Percentiles rank a stretch among this genome's conserved stretches.
These are phyloP conservation scores for Emydomyces testavorans DNA, from an alignment of 2,329 filamentous ascomycete genomes.

Conservation along the genomic window DNA sequence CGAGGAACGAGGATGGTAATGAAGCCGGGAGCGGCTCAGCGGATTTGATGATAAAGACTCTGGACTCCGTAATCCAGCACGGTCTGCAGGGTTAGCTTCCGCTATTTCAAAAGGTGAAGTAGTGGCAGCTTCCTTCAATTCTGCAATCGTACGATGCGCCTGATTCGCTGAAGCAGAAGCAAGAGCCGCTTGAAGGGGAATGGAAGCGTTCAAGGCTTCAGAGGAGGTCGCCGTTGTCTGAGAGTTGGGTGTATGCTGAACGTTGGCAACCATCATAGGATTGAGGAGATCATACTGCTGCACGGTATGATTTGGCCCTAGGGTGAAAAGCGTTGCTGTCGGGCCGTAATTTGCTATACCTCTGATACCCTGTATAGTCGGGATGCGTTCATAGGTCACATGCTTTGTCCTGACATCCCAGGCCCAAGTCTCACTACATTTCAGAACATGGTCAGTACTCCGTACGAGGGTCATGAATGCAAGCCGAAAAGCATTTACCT, in stretches of 20 bases:
- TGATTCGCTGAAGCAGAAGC: conserved; percentile 2
- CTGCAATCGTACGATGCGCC: conserved; percentile 1
- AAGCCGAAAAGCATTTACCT: conserved; percentile 48
- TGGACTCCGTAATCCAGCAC: conserved; percentile 32
- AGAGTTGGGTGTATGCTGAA: conserved; percentile 70
- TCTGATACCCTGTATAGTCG: conserved; percentile 67
- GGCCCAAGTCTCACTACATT: conserved; percentile 65
- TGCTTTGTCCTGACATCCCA: conserved; percentile 99
- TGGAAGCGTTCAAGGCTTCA: conserved; percentile 42
- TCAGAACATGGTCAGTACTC: neutral
- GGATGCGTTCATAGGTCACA: conserved; percentile 78
- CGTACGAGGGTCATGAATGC: neutral
- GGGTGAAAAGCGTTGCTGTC: conserved; percentile 80
- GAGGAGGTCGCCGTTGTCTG: conserved; percentile 73
- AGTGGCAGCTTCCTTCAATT: neutral
- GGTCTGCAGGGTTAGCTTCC: neutral
- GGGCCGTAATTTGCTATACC: conserved; percentile 82
- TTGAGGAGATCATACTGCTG: conserved; percentile 94
- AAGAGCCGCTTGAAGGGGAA: conserved; percentile 7
- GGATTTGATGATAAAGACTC: conserved; percentile 51
- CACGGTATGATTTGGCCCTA: conserved; percentile 75
- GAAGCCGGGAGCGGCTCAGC: conserved; percentile 32
- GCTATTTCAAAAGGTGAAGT: conserved; percentile 9
- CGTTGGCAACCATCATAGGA: conserved; percentile 69
- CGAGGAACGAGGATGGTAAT: conserved; percentile 32